Evolutionary conservation across 345 rosid genomes (phyloP).

Genomic region (Acer negundo): DNA sequence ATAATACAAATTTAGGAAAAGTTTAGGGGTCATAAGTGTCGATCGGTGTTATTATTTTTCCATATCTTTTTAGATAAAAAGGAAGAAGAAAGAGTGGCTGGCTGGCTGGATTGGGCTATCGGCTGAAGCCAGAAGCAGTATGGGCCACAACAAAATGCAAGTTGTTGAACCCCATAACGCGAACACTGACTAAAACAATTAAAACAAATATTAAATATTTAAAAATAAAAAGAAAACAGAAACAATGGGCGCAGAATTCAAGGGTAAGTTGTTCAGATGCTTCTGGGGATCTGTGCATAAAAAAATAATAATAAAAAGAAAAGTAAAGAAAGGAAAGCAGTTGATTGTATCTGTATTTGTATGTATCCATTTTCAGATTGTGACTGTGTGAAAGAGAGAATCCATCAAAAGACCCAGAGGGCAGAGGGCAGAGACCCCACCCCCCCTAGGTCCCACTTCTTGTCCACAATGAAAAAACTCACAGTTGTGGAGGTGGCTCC

Average conservation of each 20-base stretch:
- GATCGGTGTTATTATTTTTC: too few relatives aligned
- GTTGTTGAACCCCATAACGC: constrained; percentile 23
- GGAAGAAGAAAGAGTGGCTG: too few relatives aligned
- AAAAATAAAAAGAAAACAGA: not conserved
- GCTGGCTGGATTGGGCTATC: not conserved
- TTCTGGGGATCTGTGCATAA: constrained; percentile 30
- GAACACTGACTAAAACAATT: not conserved
- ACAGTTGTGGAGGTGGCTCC: not conserved
- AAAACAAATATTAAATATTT: too few relatives aligned
- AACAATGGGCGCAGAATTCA: constrained; percentile 29
- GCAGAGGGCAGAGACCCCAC: too few relatives aligned
- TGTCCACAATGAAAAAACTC: not conserved
- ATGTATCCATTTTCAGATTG: not conserved
- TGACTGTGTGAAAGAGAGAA: not conserved
- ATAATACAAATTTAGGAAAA: too few relatives aligned
- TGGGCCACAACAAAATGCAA: not conserved
- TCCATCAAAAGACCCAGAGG: not conserved
- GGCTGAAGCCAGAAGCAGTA: constrained; percentile 1
- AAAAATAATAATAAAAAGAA: too few relatives aligned
- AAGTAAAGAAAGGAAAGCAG: not conserved
- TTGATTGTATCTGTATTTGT: not conserved
- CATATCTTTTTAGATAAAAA: too few relatives aligned
- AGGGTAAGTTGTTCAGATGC: constrained; percentile 27
- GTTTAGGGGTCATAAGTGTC: too few relatives aligned
- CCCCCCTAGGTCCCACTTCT: not conserved